These are phyloP conservation scores for Bimuria novae-zelandiae DNA, from an alignment of 2,329 filamentous ascomycete species.

Conservation along the genomic window DNA sequence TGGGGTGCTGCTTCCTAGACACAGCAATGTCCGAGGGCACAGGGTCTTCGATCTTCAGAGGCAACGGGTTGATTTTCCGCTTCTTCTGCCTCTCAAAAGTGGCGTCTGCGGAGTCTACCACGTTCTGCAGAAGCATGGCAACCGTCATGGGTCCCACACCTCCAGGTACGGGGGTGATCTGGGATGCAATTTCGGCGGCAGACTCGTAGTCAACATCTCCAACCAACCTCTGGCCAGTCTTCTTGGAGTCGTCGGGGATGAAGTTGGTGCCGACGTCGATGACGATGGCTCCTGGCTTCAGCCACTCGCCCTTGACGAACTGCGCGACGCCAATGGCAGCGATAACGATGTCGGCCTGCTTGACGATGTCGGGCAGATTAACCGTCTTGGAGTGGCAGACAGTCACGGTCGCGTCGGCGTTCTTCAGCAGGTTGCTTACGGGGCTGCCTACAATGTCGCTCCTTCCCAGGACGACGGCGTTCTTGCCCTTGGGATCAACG, in stretches of 20 bases:
- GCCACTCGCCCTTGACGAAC: constrained; percentile 92
- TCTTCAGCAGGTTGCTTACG: constrained; percentile 92
- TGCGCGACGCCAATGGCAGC: constrained; percentile 86
- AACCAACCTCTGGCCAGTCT: constrained; percentile 88
- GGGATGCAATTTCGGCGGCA: constrained; percentile 81
- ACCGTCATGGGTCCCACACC: constrained; percentile 99
- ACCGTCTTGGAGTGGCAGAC: constrained; percentile 91
- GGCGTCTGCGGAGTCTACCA: constrained; percentile 80
- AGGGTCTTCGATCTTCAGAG: constrained; percentile 75
- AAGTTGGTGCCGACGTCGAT: constrained; percentile 99
- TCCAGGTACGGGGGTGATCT: constrained; percentile 94
- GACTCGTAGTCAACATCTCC: constrained; percentile 93
- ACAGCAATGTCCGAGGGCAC: constrained; percentile 97
- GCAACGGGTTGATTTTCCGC: constrained; percentile 79
- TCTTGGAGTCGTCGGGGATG: constrained; percentile 84
- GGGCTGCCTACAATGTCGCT: constrained; percentile 98
- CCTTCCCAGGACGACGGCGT: constrained; percentile 89
- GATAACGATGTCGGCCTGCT: constrained; percentile 84
- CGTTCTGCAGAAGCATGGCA: constrained; percentile 96
- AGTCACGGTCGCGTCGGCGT: constrained; percentile 95
- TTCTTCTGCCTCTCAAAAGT: constrained; percentile 84
- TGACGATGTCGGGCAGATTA: constrained; percentile 73
- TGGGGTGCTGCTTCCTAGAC: constrained; percentile 87
- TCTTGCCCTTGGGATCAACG: constrained; percentile 83
- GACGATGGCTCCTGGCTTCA: constrained; percentile 92